Evolutionary conservation across 2,329 filamentous ascomycete species (phyloP), one percentile per base, ranked within the genome.

Genomic region (Aspergillus chevalieri): DNA sequence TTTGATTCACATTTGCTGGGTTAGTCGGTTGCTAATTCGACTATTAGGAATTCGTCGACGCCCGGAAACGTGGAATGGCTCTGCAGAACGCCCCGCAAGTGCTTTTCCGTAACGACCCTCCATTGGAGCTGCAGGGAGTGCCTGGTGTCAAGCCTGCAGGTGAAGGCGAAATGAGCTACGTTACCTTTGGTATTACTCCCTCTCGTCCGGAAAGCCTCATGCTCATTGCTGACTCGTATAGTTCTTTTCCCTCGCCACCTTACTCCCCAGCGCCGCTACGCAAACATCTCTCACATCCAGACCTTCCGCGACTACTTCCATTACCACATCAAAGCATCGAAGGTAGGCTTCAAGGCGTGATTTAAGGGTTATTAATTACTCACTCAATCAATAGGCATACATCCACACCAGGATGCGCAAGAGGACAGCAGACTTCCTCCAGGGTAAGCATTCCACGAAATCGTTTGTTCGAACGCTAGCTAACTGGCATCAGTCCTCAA

Each of bases 281-380:
- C 96, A 58, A 91, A 94, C 68, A 98, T 99, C 61, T 96, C 91
- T 46, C 94, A 98, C 70, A 97, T 99, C 63, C 94, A 99, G 74
- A 99, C 93, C 12, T 98, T 98, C 87, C 88, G 93, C 59, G 93
- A 98, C 68, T 98, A 98, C 74, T 98, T 99, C 79, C 93, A 99
- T 73, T 99, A 99, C 72, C 93, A 98, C 73, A 98, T 98, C 75
- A 98, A 98, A 76, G 94, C 93, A 26, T 96, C 91, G 55, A 98
- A 98, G 79, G 82, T 84, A 69, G 24, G 15, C 34, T 24, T 14
- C 4, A 30, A 47, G 38, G n/a, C 19, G 46, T 41, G 3, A 10
- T 8, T 12, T 21, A 21, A 1, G 44, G 12, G 15, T 26, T 38
- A 49, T 41, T 49, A 26, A 50, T 41, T n/a, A 33, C 57, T 46